Evolutionary conservation across 2,329 filamentous ascomycete species (phyloP).

Genomic region (Chrysosporium queenslandicum): DNA sequence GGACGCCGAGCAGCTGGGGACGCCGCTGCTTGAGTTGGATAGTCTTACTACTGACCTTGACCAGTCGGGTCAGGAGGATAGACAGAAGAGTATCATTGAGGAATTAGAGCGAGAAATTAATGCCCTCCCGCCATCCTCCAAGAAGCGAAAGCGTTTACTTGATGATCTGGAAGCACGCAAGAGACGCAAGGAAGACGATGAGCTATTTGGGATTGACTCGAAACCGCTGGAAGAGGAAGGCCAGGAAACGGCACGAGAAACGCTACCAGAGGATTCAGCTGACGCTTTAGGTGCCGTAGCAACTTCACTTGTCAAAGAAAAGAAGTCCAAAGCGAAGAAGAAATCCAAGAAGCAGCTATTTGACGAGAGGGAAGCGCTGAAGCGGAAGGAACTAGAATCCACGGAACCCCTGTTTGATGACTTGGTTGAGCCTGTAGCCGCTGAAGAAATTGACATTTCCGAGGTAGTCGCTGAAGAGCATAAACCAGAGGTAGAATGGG

Average conservation of each 20-base stretch:
- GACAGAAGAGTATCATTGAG: slow-evolving; percentile 20
- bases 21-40: slow-evolving; percentile 15
- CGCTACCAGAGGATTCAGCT: slow-evolving; percentile 30
- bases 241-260: slow-evolving; percentile 29
- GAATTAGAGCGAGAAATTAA: slow-evolving; percentile 22
- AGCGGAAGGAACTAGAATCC: slow-evolving; percentile 20
- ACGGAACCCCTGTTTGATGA: slow-evolving; percentile 7
- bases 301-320: slow-evolving; percentile 29
- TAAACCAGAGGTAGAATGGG: slow-evolving; percentile 48
- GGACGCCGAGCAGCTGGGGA: slow-evolving; percentile 5
- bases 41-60: slow-evolving; percentile 21
- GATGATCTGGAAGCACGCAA: slow-evolving; percentile 50
- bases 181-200: slow-evolving; percentile 73
- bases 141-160: slow-evolving; percentile 25
- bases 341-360: slow-evolving; percentile 69
- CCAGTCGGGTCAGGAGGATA: background rate
- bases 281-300: slow-evolving; percentile 29
- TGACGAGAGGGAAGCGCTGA: slow-evolving; percentile 54
- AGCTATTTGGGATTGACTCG: slow-evolving; percentile 57
- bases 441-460: slow-evolving; percentile 16
- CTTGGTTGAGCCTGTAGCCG: slow-evolving; percentile 10
- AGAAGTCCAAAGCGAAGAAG: slow-evolving; percentile 55
- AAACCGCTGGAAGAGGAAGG: slow-evolving; percentile 36
- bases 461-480: slow-evolving; percentile 26
- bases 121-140: slow-evolving; percentile 13